A percentile compares a stretch with the other conserved stretches of the same genome.
Conservation (phyloP, 1,139 yeast genomes). For the Hemisphaericaspora xylanilytica region DNA sequence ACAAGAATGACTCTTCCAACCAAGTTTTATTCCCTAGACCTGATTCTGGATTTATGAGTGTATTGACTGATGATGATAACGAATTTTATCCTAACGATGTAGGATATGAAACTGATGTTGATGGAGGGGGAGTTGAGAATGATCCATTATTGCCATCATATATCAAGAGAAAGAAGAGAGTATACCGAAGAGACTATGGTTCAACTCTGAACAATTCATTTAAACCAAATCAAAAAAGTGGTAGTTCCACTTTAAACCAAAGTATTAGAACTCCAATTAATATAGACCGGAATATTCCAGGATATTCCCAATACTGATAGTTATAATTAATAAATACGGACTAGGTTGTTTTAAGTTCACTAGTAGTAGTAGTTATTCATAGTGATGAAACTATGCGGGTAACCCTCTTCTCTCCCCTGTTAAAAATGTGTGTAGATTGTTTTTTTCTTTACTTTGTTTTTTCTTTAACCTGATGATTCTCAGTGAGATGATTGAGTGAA, state of each 20-base stretch:
- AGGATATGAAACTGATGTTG: constrained; percentile 50
- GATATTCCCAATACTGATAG: constrained; percentile 9
- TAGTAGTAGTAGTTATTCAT: too few relatives aligned
- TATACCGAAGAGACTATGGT: constrained; percentile 18
- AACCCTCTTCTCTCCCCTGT: too few relatives aligned
- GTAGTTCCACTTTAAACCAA: constrained; percentile 20
- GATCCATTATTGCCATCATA: constrained; percentile 32
- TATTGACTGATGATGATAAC: constrained; percentile 30
- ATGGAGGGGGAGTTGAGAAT: constrained; percentile 30
- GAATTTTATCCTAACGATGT: constrained; percentile 25
- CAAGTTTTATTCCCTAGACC: constrained; percentile 18
- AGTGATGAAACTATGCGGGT: too few relatives aligned
- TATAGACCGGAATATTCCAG: constrained; percentile 38
- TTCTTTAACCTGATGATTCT: too few relatives aligned
- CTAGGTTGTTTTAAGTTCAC: too few relatives aligned
- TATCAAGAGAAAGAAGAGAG: constrained; percentile 18
- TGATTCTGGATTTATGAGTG: constrained; percentile 41
- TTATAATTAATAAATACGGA: background rate
- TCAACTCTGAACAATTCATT: constrained; percentile 11
- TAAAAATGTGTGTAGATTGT: too few relatives aligned
- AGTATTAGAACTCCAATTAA: constrained; percentile 28
- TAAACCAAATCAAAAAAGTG: background rate
- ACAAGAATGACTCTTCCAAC: constrained; percentile 5
- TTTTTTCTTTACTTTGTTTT: too few relatives aligned
- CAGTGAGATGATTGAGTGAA: too few relatives aligned